Base-by-base conservation (phyloP, 768 basidiomycete genomes). In the Phlegmacium glaucopus region DNA sequence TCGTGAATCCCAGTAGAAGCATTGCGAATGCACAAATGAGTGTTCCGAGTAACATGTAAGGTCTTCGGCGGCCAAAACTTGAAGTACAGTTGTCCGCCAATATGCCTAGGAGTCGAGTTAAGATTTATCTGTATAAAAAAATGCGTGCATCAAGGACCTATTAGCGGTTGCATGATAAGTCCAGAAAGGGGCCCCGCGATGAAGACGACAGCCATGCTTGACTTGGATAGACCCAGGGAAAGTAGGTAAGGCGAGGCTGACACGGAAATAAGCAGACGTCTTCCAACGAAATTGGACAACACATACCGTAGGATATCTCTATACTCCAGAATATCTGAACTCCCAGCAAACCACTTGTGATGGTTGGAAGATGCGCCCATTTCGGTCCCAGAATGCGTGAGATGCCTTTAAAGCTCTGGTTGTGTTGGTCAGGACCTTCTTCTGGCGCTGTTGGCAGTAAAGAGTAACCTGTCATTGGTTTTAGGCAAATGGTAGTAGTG, bases 261-360 rank as follows among this genome's bases (percentile, higher is more conserved):
- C 22, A 22, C 22, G 22, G 22, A 22, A 22, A 22, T 22, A 5
- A 5, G 22, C 22, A 22, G 2, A 22, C 2, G 5, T 3, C 5
- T 22, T 2, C 5, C 22, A 5, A 22, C 5, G 5, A 3, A 22
- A 22, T 22, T 22, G 22, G 5, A 22, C 22, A 22, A 22, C 5
- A 57, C 70, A 30, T 28, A 73, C 89, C 91, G 52, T 95, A 94
- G 0, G 90, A 86, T 90, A 96, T 94, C 60, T 96, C 94, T 10
- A 95, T 85, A 1, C 87, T 87, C 94, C 94, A 96, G 39, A 95
- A 80, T 50, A 92, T 81, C 62, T 91, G 89, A 1, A 94, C 83
- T 6, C 94, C 94, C 3, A 92, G 65, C 43, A 94, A 68, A 1
- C 90, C 87, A 6, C 93, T 58, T 0, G 92, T 94, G 32, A 95